Base-by-base conservation (phyloP, 129 eudicot genomes). In the Flaveria sonorensis region DNA sequence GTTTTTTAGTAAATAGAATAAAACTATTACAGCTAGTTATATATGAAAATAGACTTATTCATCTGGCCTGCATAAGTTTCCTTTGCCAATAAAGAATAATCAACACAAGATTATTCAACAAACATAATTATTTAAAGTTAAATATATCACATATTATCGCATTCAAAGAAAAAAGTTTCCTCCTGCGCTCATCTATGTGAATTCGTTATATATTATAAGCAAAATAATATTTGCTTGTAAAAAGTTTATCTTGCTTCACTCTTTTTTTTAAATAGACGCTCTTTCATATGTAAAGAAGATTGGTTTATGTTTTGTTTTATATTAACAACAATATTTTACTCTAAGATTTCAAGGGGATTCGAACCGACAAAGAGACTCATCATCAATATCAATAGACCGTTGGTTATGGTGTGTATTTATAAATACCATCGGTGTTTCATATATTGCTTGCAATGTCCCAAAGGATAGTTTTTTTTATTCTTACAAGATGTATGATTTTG, bases 31-130 rank as follows among this genome's bases (percentile, higher is more conserved):
- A 12, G 4, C 40, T 14, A 30, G 30, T 55, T 72, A 6, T 74
- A 8, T 60, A 61, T 60, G 46, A 19, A 61, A 43, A 47, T 60
- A 74, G 43, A 63, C 62, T 68, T 45, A 68, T 56, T 77, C 75
- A 55, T 55, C 47, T 77, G 81, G 65, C 53, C 72, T 76, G 55
- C 64, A 40, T 10, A 36, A 16, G 30, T 60, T 43, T 60, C 18
- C 11, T 21, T 53, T 15, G 53, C 11, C 40, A 55, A 52, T 60
- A 74, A 20, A 74, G 59, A 74, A 73, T 28, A 73, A 74, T 66
- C 56, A 39, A 57, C 55, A 23, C 53, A 23, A 42, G 16, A 45
- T 20, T 24, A 13, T 21, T 48, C 57, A 36, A 45, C 66, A 59
- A 64, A 30, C 70, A 12, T 32, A 68, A 36, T 55, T 55, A 55